Base-by-base conservation (phyloP, 345 rosid genomes). In the Hevea brasiliensis region DNA sequence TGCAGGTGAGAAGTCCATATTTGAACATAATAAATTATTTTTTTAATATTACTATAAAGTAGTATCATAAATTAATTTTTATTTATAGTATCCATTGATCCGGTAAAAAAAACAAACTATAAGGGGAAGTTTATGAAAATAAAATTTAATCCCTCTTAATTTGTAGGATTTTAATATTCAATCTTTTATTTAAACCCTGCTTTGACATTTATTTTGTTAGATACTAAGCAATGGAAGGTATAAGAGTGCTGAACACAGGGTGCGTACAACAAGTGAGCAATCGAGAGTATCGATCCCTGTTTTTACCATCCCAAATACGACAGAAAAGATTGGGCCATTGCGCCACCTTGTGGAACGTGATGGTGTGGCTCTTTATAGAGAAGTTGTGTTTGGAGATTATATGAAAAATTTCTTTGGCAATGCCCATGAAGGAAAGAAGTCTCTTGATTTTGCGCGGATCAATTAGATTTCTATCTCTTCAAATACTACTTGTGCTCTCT, bases 191-290 rank as follows among this genome's bases (percentile, higher is more conserved):
- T n/a, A n/a, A n/a, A n/a, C n/a, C n/a, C n/a, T 8, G 12, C 12
- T 48, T 48, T 48, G 53, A 47, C 51, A 50, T 12, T 50, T 14
- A 13, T 61, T 7, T 21, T 23, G 6, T 57, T 45, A 88, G 92
- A 82, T 88, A 73, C 50, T 85, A 17, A 88, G 90, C 81, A 86
- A 86, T 73, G 90, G 89, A n/a, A 82, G 75, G 54, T 88, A 88
- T 71, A 83, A 71, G 77, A 88, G 92, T 65, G 87, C 89, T 7
- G 89, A 87, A 37, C 92, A 85, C 37, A 77, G 87, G 72, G 89
- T 87, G 12, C 70, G 85, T 3, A 78, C 92, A 15, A 79, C 89
- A 55, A 82, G 76, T 69, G 64, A 68, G 0, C 41, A 80, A 32
- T 77, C 90, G 11, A 77, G 92, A 77, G 88, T 88, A 67, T 87